Evolutionary conservation across 1,139 yeast species (phyloP), one percentile per base, ranked within the genome.

Genomic region (Pneumocystis carinii): DNA sequence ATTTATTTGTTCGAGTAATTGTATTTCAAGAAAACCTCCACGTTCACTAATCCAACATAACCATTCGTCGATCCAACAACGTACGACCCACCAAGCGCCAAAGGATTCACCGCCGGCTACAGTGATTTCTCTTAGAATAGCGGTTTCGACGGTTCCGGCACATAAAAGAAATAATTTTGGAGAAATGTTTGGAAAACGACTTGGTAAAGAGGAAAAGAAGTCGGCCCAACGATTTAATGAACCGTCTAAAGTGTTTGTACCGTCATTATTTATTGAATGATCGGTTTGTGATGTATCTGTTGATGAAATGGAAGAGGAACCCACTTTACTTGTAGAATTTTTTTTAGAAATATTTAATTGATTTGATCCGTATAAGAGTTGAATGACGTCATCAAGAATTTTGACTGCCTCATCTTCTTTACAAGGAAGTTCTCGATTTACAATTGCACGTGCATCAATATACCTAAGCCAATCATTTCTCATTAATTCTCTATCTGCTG

Each of bases 61-160:
- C 79, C 83, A 86, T 70, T 86, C 92, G 70, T 84, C 88, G 7
- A 84, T 76, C 90, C 94, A 87, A 71, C 89, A 84, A 64, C 87
- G 76, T 15, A 86, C 78, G 48, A 82, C 80, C 90, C 90, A 86
- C 90, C 94, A 86, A 0, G 85, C 82, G 12, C 85, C 85, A 72
- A 86, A 85, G 1, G 85, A 81, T 62, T 79, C 80, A 2, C 86
- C 85, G 2, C 85, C 83, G 37, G 76, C 75, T 64, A 82, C 75
- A 62, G 85, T 81, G 64, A 85, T 81, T 68, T 84, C 87, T 64
- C 87, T 75, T 55, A 85, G 73, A n/a, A 85, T 82, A n/a, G 84
- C 78, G 3, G 87, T 83, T 62, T 83, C 75, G 5, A 85, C 72
- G 15, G 84, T 81, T 59, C 82, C 80, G 60, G 82, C 74, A 62